Percentiles rank a stretch among this genome's conserved stretches.
Evolutionary conservation across 305 asterid genomes (phyloP).

Genomic region (Fraxinus albicans): DNA sequence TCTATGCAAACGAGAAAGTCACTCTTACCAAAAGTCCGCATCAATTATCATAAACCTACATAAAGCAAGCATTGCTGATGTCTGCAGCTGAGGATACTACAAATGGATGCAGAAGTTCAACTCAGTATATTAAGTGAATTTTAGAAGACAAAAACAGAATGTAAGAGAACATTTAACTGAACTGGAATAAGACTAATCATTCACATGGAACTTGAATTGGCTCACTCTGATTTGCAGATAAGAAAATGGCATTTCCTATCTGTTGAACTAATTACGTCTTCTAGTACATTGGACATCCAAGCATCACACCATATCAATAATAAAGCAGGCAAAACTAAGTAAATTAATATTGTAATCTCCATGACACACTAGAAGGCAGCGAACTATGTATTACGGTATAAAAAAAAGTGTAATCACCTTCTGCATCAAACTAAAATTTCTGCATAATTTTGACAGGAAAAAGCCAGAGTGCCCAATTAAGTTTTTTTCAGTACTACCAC

Average conservation of each 20-base stretch:
- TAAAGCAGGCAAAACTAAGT: not conserved
- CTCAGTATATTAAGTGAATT: conserved; percentile 30
- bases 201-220: not conserved
- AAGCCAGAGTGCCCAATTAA: conserved; percentile 81
- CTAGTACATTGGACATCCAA: not conserved
- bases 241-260: conserved; percentile 1
- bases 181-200: conserved; percentile 3
- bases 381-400: not conserved
- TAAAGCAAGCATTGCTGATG: conserved; percentile 92
- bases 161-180: conserved; percentile 8
- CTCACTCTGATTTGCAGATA: not conserved
- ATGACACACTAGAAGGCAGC: not conserved
- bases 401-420: conserved; percentile 55
- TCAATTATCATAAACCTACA: conserved; percentile 90
- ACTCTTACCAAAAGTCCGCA: conserved; percentile 76
- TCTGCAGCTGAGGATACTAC: conserved; percentile 83
- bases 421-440: conserved; percentile 85
- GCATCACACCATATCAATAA: not conserved
- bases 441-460: conserved; percentile 71
- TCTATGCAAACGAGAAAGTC: not conserved
- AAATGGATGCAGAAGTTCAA: conserved; percentile 31
- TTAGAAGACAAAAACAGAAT: conserved; percentile 1
- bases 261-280: not conserved
- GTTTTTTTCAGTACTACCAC: conserved; percentile 54
- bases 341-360: conserved; percentile 3